These are phyloP conservation scores for Calocybe gangraenosa DNA, from an alignment of 768 basidiomycete genomes.

Conservation along the genomic window DNA sequence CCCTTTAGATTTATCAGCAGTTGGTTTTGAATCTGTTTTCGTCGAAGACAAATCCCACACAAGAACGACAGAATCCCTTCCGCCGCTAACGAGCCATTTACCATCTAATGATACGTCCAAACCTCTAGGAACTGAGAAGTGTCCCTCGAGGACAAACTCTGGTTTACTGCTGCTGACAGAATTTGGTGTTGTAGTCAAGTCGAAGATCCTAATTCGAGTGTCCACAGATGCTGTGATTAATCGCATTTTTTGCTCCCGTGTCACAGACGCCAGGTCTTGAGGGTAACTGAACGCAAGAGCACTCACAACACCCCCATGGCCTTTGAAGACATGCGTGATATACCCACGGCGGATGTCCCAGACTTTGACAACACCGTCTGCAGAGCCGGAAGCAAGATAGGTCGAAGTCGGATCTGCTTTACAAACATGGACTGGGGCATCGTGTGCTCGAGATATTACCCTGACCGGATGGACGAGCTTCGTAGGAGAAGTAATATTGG, in stretches of 20 bases:
- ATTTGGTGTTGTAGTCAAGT: slow-evolving; percentile 66
- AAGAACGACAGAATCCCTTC: slow-evolving; percentile 88
- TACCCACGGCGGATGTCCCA: slow-evolving; percentile 89
- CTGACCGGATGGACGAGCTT: slow-evolving; percentile 66
- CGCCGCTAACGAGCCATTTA: slow-evolving; percentile 86
- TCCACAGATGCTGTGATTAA: slow-evolving; percentile 92
- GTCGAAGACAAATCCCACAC: slow-evolving; percentile 78
- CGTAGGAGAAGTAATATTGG: slow-evolving; percentile 38
- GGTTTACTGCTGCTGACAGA: slow-evolving; percentile 57
- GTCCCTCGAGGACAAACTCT: slow-evolving; percentile 85
- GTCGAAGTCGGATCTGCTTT: slow-evolving; percentile 80
- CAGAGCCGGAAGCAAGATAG: slow-evolving; percentile 92
- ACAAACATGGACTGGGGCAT: slow-evolving; percentile 91
- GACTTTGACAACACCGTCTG: slow-evolving; percentile 95
- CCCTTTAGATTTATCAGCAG: slow-evolving; percentile 43
- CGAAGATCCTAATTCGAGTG: slow-evolving; percentile 88
- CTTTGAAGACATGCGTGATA: slow-evolving; percentile 91
- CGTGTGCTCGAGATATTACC: slow-evolving; percentile 80
- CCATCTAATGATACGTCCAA: slow-evolving; percentile 84
- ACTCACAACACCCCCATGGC: slow-evolving; percentile 96
- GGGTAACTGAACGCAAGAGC: slow-evolving; percentile 85
- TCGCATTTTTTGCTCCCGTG: slow-evolving; percentile 55
- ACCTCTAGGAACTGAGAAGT: slow-evolving; percentile 91
- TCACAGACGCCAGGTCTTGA: slow-evolving; percentile 48
- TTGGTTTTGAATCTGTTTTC: slow-evolving; percentile 18